Evolutionary conservation across 768 basidiomycete species (phyloP).

Genomic region (Rhizopogon vesiculosus): DNA sequence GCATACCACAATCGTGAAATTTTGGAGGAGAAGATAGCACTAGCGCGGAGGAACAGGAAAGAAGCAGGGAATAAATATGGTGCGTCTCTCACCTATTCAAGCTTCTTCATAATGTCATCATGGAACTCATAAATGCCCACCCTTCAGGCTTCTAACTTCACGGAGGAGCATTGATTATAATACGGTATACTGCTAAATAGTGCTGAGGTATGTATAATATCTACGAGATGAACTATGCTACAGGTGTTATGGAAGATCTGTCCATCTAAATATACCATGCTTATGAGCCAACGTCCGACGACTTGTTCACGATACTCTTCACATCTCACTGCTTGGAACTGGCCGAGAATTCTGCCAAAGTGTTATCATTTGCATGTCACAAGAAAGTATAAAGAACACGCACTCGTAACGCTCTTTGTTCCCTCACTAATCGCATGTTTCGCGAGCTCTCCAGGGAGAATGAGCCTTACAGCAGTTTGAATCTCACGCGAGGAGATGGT

Average conservation of each 20-base stretch:
- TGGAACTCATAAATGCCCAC: background rate
- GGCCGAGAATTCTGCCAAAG: slow-evolving; percentile 22
- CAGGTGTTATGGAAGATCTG: slow-evolving; percentile 5
- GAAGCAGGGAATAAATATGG: slow-evolving; percentile 93
- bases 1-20: slow-evolving; percentile 82
- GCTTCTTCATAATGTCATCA: no score
- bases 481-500: slow-evolving; percentile 73
- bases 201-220: slow-evolving; percentile 13
- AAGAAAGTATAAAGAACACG: slow-evolving; percentile 2
- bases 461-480: slow-evolving; percentile 64
- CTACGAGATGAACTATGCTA: slow-evolving; percentile 18
- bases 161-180: background rate
- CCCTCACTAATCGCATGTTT: slow-evolving; percentile 78
- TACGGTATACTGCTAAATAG: background rate
- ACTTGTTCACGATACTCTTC: no score
- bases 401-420: slow-evolving; percentile 56
- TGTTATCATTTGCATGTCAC: slow-evolving; percentile 1
- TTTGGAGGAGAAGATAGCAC: slow-evolving; percentile 79
- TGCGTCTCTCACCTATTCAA: slow-evolving; percentile 25
- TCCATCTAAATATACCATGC: background rate
- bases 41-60: slow-evolving; percentile 78
- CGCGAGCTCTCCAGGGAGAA: slow-evolving; percentile 67
- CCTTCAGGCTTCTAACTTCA: slow-evolving; percentile 17
- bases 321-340: background rate
- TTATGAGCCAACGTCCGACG: background rate